phyloP scores from a whole-genome alignment of 805 yeast genomes.

The Candida argentea region DNA sequence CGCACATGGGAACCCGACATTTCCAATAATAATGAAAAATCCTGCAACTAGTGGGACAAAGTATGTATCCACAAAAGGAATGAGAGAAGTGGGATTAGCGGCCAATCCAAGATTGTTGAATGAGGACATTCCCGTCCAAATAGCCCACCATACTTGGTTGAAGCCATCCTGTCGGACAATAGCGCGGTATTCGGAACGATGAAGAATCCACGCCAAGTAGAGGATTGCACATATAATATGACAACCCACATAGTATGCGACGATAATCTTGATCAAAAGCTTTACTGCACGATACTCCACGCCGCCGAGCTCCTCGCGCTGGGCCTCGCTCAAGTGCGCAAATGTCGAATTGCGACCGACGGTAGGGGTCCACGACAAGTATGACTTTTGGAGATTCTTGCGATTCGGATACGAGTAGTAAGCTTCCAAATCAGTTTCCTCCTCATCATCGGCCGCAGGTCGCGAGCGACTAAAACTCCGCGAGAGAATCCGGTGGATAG shows the following conservation, averaged over 20 bases:
- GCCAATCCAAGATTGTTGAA: conserved; percentile 86
- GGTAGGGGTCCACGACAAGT: conserved; percentile 84
- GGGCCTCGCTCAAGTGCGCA: conserved; percentile 71
- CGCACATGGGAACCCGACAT: conserved; percentile 87
- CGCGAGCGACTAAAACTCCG: too few species aligned
- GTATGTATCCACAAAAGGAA: conserved; percentile 49
- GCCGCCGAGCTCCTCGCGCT: conserved; percentile 93
- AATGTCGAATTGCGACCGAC: conserved; percentile 91
- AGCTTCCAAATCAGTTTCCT: too few species aligned
- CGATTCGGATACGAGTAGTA: too few species aligned
- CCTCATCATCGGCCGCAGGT: too few species aligned
- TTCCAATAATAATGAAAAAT: conserved; percentile 80
- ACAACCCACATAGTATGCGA: conserved; percentile 66
- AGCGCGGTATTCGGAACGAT: conserved; percentile 29
- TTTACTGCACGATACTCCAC: conserved; percentile 91
- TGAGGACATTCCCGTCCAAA: conserved; percentile 68
- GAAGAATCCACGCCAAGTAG: conserved; percentile 47
- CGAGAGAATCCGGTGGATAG: too few species aligned
- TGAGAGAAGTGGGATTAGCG: conserved; percentile 73
- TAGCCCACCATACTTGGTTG: conserved; percentile 87
- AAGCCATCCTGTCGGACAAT: conserved; percentile 47
- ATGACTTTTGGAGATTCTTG: too few species aligned
- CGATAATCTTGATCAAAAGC: conserved; percentile 55
- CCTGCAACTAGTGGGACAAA: conserved; percentile 55
- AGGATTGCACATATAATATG: conserved; percentile 46